Base-by-base conservation (phyloP, 2,329 filamentous ascomycete genomes). In the Mycogone perniciosa region DNA sequence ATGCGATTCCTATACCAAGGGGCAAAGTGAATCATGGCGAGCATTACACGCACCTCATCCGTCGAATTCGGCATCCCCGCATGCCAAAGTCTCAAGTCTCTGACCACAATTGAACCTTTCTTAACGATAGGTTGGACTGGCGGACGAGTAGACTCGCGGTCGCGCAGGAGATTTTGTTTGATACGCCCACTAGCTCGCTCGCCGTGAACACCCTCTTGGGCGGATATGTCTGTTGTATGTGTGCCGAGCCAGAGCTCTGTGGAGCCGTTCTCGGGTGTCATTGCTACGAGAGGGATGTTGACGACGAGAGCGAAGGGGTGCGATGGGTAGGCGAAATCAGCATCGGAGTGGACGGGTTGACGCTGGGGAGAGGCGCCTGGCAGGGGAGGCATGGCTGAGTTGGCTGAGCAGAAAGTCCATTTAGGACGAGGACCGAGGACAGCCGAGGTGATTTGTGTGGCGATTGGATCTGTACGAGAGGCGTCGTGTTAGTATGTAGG, bases 51-150 rank as follows among this genome's bases (percentile, higher is more conserved):
- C 11, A 76, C 71, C 6, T 73, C 64, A 4, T 71, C 62, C 1
- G 74, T 76, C 39, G 63, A 58, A 56, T 85, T 84, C 1, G 80
- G 80, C 75, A 82, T 81, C 0, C 81, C 81, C 0, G 79, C 80
- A 60, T 85, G 81, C 81, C 81, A 85, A 5, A 83, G 71, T 27
- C 81, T 67, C 48, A 85, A 62, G 60, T 85, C 81, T 2, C 82
- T 71, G 31, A 85, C 60, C 34, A 84, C 69, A 26, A 84, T 60
- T 37, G 76, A 76, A 0, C 81, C 80, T 57, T 79, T 80, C 34
- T 68, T 68, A 1, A 81, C 71, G 3, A 64, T 50, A 0, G 79
- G 77, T 57, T 82, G 79, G 8, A 71, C 60, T 0, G 77, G 77
- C 5, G 73, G 69, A 6, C 71, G 62, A 2, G 67, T 56, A 4